Evolutionary conservation across 805 yeast genomes (phyloP), one percentile per base, ranked within the genome.

Genomic region (Vanderwaltozyma polyspora): DNA sequence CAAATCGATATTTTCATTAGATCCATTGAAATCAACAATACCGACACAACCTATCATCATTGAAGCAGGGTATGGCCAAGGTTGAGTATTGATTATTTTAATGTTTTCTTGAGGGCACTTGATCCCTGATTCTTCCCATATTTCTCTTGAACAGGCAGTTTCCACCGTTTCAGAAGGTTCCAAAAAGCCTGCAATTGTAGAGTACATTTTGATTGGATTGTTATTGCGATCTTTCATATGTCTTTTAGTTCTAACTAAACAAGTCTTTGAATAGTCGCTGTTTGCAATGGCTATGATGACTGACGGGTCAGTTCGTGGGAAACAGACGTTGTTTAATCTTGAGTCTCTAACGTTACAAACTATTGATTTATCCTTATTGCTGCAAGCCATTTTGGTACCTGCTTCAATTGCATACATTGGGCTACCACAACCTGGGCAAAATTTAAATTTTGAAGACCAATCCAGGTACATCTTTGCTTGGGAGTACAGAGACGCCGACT

Each of bases 41-140:
- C 76, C 95, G 35, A 86, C 55, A 56, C 96, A 87, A 8, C 97
- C 97, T 45, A 89, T 70, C 97, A 89, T 89, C 47, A 89, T 59
- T 53, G 79, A 85, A 0, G 84, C 86, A 1, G 97, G 97, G 57
- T 77, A 89, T 13, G 98, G 98, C 98, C 98, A 89, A 3, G 98
- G 97, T 60, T 89, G 97, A 10, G 91, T 72, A 46, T 75, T 66
- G 16, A 79, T 59, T 34, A 89, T 68, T 33, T 66, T 59, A 19
- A 89, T 79, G 3, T 69, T 55, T 11, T 62, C 60, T 19, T 68
- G 56, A 3, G 58, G 44, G 34, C 75, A 76, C 34, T 60, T 67
- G 24, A 85, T 80, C 6, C 98, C 98, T 5, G 96, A 79, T 57
- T 89, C 98, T 55, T 89, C 98, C 85, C 91, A 87, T 21, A 83